Conservation (phyloP, 2,329 filamentous ascomycete genomes). For the Colletotrichum agaves region DNA sequence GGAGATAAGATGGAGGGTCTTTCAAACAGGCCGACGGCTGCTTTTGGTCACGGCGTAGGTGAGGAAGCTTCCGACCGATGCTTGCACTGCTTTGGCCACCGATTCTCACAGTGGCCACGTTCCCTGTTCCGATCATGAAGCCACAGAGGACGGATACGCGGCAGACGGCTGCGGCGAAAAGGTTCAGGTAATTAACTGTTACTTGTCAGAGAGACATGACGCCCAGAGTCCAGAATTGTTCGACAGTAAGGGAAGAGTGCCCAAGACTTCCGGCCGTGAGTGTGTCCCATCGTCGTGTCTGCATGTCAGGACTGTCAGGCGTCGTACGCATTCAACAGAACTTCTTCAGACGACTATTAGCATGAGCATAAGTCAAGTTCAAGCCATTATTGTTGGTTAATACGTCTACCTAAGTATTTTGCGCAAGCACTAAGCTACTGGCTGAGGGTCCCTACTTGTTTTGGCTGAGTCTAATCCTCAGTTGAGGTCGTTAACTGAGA, state of each 20-base stretch:
- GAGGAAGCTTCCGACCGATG: not conserved
- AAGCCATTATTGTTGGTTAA: not conserved
- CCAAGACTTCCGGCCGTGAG: not conserved
- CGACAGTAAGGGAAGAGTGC: not conserved
- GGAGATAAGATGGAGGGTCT: constrained; percentile 1
- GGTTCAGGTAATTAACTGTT: constrained; percentile 7
- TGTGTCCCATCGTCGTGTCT: not conserved
- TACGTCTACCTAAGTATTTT: not conserved
- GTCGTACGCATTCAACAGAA: not conserved
- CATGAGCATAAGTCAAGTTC: not conserved
- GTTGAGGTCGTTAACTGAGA: not conserved
- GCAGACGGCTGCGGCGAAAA: constrained; percentile 12
- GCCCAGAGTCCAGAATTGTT: not conserved
- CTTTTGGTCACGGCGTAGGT: not conserved
- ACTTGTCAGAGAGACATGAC: constrained; percentile 8
- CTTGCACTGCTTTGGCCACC: not conserved
- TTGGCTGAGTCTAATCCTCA: constrained; percentile 16
- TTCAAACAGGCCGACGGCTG: constrained; percentile 2
- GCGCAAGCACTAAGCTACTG: not conserved
- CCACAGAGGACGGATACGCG: constrained; percentile 27
- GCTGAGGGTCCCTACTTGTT: constrained; percentile 3
- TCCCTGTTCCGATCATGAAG: constrained; percentile 27
- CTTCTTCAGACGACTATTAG: not conserved
- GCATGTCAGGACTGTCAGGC: not conserved
- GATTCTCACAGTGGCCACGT: constrained; percentile 30